These are phyloP conservation scores for Pythium periplocum DNA, from an alignment of 352 stramenopile species.

Conservation along the genomic window DNA sequence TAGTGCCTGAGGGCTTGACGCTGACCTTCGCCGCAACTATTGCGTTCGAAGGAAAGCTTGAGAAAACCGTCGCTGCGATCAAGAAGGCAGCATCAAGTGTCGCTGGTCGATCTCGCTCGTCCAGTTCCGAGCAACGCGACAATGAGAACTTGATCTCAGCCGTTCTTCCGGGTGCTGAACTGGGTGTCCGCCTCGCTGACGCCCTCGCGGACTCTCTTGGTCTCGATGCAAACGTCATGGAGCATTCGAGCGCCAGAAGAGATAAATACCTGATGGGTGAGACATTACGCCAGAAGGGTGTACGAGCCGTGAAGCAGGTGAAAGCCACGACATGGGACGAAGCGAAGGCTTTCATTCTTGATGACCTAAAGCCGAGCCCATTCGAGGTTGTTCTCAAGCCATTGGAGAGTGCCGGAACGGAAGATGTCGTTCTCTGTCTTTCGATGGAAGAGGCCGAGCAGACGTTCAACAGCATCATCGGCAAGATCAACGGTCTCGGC, in stretches of 20 bases:
- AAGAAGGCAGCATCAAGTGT: constrained; percentile 36
- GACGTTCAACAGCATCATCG: constrained; percentile 82
- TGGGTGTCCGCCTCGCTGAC: constrained; percentile 91
- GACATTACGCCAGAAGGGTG: constrained; percentile 62
- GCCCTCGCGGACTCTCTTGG: constrained; percentile 80
- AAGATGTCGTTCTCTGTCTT: constrained; percentile 79
- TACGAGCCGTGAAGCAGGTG: constrained; percentile 90
- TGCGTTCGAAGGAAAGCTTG: constrained; percentile 49
- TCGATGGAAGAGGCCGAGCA: constrained; percentile 65
- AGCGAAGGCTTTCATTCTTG: constrained; percentile 62
- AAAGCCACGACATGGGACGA: constrained; percentile 74
- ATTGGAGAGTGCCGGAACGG: constrained; percentile 65
- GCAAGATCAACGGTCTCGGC: constrained; percentile 85
- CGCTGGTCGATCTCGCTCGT: neutral
- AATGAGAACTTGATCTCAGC: constrained; percentile 54
- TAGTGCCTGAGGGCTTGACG: constrained; percentile 71
- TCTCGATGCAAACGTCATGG: constrained; percentile 79
- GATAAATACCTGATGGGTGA: constrained; percentile 89
- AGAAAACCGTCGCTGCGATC: constrained; percentile 39
- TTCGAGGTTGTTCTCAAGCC: constrained; percentile 92
- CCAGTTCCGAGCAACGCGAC: constrained; percentile 4
- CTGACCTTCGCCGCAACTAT: constrained; percentile 76
- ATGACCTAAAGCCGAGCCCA: constrained; percentile 53
- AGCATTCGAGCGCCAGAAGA: constrained; percentile 55
- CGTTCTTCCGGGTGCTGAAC: constrained; percentile 90